Evolutionary conservation across 805 yeast species (phyloP), one percentile per base, ranked within the genome.

Genomic region (Metschnikowia anglica): DNA sequence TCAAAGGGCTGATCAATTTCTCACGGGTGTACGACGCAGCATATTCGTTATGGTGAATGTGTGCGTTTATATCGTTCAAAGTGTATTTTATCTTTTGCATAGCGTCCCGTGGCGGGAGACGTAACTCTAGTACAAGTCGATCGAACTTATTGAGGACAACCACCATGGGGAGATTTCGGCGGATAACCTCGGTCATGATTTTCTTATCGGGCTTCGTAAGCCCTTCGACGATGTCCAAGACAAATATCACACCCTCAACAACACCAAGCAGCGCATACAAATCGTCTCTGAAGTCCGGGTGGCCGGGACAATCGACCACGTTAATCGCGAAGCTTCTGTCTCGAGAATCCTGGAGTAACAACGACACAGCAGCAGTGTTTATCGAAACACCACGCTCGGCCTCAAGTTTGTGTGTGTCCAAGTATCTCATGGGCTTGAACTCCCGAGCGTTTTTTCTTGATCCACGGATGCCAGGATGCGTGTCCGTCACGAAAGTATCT

Each of bases 261-360:
- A 82, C 68, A 17, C 77, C 61, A 8, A 81, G 60, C 0, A 85
- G 75, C 0, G 77, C 73, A 0, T 79, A 72, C 3, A 79, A 64
- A 52, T 93, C 97, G 57, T 88, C 97, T 21, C 72, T 65, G 56
- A 93, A 93, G 56, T 88, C 83, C 0, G 78, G 76, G 62, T 93
- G 98, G 0, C 99, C 99, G 0, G 99, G 99, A 0, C 96, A 71
- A 55, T 95, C 99, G 0, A 88, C 51, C 0, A 90, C 48, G 55
- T 85, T 87, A 16, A 82, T 54, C 0, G 79, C 77, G 13, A 67
- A 62, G 0, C 95, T 82, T 47, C 76, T 78, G 11, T 60, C 63
- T 12, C 63, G 63, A 21, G 77, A 48, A 55, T 79, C 79, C 0
- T 75, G 77, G 12, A 83, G 60, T 5, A 90, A 59, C 8, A 87